Evolutionary conservation across 1,284 basidiomycete genomes (phyloP).

Genomic region (Ceratobasidium sp.): DNA sequence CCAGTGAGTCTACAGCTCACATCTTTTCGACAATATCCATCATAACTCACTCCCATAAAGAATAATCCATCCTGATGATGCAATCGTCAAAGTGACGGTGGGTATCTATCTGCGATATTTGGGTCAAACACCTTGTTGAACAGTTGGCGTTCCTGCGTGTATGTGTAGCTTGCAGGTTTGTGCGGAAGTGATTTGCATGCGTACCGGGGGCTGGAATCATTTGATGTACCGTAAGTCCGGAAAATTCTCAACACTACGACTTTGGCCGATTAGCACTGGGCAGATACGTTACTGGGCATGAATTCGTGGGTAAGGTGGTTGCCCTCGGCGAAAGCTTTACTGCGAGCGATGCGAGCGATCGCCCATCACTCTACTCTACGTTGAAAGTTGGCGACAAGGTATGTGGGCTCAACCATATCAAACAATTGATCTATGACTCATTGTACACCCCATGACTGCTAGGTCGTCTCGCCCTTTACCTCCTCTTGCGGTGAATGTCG

Average conservation of each 20-base stretch:
- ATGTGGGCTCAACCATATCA: neutral
- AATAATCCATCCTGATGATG: conserved; percentile 76
- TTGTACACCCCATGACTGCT: neutral
- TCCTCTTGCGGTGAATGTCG: conserved; percentile 83
- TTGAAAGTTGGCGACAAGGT: conserved; percentile 78
- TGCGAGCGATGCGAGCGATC: conserved; percentile 53
- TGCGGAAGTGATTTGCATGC: conserved; percentile 87
- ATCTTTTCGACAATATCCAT: neutral
- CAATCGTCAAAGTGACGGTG: conserved; percentile 76
- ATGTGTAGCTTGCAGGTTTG: conserved; percentile 70
- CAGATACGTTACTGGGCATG: conserved; percentile 79
- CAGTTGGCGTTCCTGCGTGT: neutral
- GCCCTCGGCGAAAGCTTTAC: conserved; percentile 73
- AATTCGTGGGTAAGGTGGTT: conserved; percentile 83
- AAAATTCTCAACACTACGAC: neutral
- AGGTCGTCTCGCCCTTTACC: conserved; percentile 88
- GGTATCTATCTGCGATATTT: conserved; percentile 43
- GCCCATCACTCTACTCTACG: conserved; percentile 71
- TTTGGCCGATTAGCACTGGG: neutral
- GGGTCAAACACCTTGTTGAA: neutral
- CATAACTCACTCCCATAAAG: conserved; percentile 55
- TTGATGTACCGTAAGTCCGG: conserved; percentile 55
- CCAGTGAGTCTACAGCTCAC: neutral
- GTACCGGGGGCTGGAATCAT: conserved; percentile 69
- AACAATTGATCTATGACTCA: neutral